A percentile compares a stretch with the other conserved stretches of the same genome.
phyloP scores from a whole-genome alignment of 331 rosid genomes.

The Cydonia oblonga region DNA sequence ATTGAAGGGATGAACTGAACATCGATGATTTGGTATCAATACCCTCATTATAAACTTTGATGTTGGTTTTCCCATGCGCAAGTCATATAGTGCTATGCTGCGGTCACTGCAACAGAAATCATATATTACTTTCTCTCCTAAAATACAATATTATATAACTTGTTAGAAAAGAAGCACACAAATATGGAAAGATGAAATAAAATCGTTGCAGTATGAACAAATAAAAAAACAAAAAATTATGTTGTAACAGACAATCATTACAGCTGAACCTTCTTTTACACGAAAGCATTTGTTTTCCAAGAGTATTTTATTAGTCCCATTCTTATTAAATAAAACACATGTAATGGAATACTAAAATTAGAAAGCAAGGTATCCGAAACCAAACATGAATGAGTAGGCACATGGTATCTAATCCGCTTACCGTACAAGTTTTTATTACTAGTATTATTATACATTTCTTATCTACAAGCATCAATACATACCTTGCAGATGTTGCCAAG shows the following conservation, averaged over 20 bases:
- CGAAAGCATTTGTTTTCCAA: not conserved
- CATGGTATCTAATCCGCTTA: not conserved
- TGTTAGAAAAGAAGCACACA: not conserved
- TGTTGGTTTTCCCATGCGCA: slow-evolving; percentile 57
- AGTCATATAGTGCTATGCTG: slow-evolving; percentile 68
- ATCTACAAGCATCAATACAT: slow-evolving; percentile 8
- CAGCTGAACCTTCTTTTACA: not conserved
- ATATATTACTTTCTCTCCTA: not conserved
- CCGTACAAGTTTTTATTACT: not conserved
- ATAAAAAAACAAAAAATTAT: not conserved
- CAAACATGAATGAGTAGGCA: not conserved
- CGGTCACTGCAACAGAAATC: slow-evolving; percentile 49
- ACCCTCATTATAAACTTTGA: slow-evolving; percentile 71
- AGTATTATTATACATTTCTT: not conserved
- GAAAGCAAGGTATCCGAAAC: not conserved
- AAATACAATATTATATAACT: not conserved
- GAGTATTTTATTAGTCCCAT: not conserved
- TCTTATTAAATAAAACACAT: not conserved
- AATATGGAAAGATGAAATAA: not conserved
- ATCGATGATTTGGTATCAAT: slow-evolving; percentile 13
- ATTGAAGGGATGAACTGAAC: not conserved
- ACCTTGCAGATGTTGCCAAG: slow-evolving; percentile 75
- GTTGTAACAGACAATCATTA: not conserved
- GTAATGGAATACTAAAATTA: too few relatives aligned
- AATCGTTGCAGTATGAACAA: not conserved